A percentile compares a stretch with the other conserved stretches of the same genome.
These are phyloP conservation scores for Auricularia cornea DNA, from an alignment of 768 basidiomycete species.

Conservation along the genomic window DNA sequence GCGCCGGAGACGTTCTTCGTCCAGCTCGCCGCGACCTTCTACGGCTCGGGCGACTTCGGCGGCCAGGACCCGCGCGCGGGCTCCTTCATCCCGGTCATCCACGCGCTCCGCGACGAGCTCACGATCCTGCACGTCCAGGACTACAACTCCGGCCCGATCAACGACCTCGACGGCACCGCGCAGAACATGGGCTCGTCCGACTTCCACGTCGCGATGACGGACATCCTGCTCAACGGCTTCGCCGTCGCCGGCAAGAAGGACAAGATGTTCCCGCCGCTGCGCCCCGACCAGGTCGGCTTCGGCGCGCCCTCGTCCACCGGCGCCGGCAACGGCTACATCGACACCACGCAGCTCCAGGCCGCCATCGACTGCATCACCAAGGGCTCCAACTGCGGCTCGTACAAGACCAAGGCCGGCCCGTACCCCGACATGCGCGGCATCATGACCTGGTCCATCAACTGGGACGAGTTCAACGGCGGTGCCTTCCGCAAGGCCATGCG, in stretches of 20 bases:
- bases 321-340: slow-evolving; percentile 1
- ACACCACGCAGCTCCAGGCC: neutral
- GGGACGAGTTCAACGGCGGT: neutral
- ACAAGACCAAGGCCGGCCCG: neutral
- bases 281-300: neutral
- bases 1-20: slow-evolving; percentile 1
- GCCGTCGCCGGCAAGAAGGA: neutral
- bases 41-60: neutral
- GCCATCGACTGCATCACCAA: neutral
- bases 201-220: neutral
- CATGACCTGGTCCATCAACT: slow-evolving; percentile 2
- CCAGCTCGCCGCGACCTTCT: neutral
- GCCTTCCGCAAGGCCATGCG: neutral
- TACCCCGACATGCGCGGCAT: neutral
- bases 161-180: neutral
- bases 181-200: slow-evolving; percentile 1
- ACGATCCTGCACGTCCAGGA: neutral
- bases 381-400: neutral
- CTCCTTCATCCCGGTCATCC: neutral
- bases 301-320: neutral
- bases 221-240: slow-evolving; percentile 1
- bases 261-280: neutral
- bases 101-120: neutral
- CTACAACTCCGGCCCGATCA: slow-evolving; percentile 2
- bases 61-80: neutral